Percentiles rank a stretch among this genome's conserved stretches.
Conservation (phyloP, 1,139 yeast genomes). For the Yarrowia galli region DNA sequence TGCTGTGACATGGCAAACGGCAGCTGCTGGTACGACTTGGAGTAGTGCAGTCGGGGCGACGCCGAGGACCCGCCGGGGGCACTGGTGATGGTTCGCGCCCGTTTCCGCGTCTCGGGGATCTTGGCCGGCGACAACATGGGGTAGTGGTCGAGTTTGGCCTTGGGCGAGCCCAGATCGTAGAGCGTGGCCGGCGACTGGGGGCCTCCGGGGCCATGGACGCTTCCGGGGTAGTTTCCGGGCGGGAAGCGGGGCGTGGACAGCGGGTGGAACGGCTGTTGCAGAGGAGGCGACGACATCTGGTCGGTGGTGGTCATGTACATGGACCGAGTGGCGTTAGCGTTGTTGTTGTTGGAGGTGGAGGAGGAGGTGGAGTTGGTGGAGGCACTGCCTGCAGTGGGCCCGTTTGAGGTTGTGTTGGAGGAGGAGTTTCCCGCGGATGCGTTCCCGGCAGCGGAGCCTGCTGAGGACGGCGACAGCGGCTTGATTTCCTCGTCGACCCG, state of each 20-base stretch:
- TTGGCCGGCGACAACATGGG: constrained; percentile 37
- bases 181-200: constrained; percentile 13
- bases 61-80: neutral
- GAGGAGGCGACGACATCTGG: constrained; percentile 20
- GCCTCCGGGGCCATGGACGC: constrained; percentile 18
- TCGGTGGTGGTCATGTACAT: constrained; percentile 27
- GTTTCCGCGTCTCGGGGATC: constrained; percentile 25
- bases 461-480: constrained; percentile 4
- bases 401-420: neutral
- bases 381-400: constrained; percentile 24
- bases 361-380: neutral
- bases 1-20: constrained; percentile 20
- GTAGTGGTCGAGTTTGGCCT: constrained; percentile 35
- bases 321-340: constrained; percentile 15
- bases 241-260: constrained; percentile 15
- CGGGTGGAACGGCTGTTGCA: constrained; percentile 26
- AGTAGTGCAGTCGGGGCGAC: constrained; percentile 26
- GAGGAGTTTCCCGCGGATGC: neutral
- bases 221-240: constrained; percentile 15
- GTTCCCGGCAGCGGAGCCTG: neutral
- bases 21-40: constrained; percentile 31
- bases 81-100: constrained; percentile 35
- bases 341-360: neutral
- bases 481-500: constrained; percentile 44
- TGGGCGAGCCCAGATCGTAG: constrained; percentile 28